These are phyloP conservation scores for Macrophomina phaseolina DNA, from an alignment of 2,329 filamentous ascomycete species.

Conservation along the genomic window DNA sequence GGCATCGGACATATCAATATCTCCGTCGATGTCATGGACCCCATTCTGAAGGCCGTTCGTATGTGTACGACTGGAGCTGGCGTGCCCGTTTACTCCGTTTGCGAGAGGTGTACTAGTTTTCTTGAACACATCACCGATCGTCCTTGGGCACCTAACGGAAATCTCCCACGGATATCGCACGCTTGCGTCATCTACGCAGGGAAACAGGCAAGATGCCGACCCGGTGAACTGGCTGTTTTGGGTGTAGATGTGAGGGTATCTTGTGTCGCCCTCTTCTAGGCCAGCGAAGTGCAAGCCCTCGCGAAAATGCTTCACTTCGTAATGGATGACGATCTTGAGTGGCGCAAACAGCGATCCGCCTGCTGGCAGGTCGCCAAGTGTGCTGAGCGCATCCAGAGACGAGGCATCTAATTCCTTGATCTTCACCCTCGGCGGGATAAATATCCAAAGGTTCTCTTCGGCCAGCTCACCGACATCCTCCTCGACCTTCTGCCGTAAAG, in stretches of 20 bases:
- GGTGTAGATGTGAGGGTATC: slow-evolving; percentile 92
- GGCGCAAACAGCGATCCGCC: slow-evolving; percentile 58
- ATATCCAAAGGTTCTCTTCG: slow-evolving; percentile 64
- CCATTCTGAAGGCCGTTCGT: slow-evolving; percentile 33
- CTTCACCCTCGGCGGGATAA: slow-evolving; percentile 64
- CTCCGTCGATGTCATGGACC: slow-evolving; percentile 35
- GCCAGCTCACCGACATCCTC: slow-evolving; percentile 56
- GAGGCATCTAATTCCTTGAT: slow-evolving; percentile 66
- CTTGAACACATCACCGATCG: slow-evolving; percentile 75
- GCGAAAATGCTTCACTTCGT: slow-evolving; percentile 73
- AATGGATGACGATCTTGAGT: slow-evolving; percentile 75
- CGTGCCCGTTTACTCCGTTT: slow-evolving; percentile 42
- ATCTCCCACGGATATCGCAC: slow-evolving; percentile 87
- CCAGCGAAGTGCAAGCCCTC: slow-evolving; percentile 94
- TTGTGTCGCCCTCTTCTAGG: slow-evolving; percentile 75
- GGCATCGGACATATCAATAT: slow-evolving; percentile 41
- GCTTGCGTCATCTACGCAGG: slow-evolving; percentile 85
- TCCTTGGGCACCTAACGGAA: slow-evolving; percentile 83
- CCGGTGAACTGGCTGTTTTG: slow-evolving; percentile 80
- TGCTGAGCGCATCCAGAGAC: slow-evolving; percentile 36
- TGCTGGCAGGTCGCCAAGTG: slow-evolving; percentile 30
- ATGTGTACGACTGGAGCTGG: slow-evolving; percentile 25
- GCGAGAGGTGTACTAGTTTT: slow-evolving; percentile 23
- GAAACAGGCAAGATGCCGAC: slow-evolving; percentile 84
- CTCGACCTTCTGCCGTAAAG: slow-evolving; percentile 72